Evolutionary conservation across 2,329 filamentous ascomycete genomes (phyloP).

Genomic region (Ophiosphaerella narmari): DNA sequence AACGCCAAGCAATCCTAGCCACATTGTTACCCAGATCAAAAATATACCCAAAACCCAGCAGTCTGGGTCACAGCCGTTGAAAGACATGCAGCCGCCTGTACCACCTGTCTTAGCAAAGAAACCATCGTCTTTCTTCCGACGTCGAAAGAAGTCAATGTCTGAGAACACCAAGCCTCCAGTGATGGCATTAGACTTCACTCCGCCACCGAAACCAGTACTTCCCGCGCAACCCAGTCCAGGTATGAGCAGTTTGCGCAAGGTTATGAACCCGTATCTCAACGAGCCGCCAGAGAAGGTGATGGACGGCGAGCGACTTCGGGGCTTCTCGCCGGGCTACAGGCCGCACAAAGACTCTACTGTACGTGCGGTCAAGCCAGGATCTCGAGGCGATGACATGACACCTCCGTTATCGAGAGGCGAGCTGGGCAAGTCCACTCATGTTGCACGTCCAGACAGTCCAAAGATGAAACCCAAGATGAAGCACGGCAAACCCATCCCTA

Average conservation of each 20-base stretch:
- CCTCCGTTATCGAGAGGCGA: conserved; percentile 32
- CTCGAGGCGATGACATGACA: conserved; percentile 36
- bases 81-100: conserved; percentile 26
- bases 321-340: conserved; percentile 77
- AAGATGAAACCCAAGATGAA: conserved; percentile 50
- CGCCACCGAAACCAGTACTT: conserved; percentile 29
- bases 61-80: conserved; percentile 26
- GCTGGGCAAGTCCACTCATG: conserved; percentile 29
- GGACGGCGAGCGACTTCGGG: conserved; percentile 53
- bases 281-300: conserved; percentile 28
- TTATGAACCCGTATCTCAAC: conserved; percentile 81
- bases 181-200: conserved; percentile 50
- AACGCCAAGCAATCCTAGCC: conserved; percentile 47
- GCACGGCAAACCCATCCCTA: conserved; percentile 28
- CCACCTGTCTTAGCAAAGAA: conserved; percentile 74
- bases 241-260: conserved; percentile 79
- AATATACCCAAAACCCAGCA: conserved; percentile 36
- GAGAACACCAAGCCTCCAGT: conserved; percentile 69
- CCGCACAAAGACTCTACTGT: conserved; percentile 74
- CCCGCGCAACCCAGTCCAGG: conserved; percentile 53
- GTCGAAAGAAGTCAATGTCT: conserved; percentile 85
- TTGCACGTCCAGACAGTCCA: conserved; percentile 34
- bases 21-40: conserved; percentile 56
- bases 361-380: conserved; percentile 61
- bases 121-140: conserved; percentile 89